phyloP scores from a whole-genome alignment of 257 asterid genomes.

The Petunia secreta region DNA sequence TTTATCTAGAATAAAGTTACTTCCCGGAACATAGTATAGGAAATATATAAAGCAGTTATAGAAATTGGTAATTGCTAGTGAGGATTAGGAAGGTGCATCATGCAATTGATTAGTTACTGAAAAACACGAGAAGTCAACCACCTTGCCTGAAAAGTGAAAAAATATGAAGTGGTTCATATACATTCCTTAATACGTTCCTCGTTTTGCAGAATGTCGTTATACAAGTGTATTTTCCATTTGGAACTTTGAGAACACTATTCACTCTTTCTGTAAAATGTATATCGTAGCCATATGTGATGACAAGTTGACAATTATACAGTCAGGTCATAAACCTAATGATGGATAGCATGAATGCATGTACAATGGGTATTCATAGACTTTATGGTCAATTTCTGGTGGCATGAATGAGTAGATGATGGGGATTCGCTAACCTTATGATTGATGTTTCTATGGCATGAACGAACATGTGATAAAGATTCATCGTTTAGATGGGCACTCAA shows the following conservation, averaged over 20 bases:
- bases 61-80: too few relatives aligned
- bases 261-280: background rate
- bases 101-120: too few relatives aligned
- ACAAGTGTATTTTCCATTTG: background rate
- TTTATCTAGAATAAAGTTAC: too few relatives aligned
- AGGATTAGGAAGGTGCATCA: too few relatives aligned
- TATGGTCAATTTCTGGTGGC: background rate
- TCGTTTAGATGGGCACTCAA: background rate
- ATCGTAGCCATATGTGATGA: background rate
- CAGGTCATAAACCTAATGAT: background rate
- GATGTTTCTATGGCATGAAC: background rate
- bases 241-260: background rate
- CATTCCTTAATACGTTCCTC: too few relatives aligned
- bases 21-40: too few relatives aligned
- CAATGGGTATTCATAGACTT: background rate
- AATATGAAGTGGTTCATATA: too few relatives aligned
- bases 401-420: background rate
- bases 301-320: background rate
- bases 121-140: too few relatives aligned
- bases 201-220: conserved; percentile 6
- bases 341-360: background rate
- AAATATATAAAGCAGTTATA: too few relatives aligned
- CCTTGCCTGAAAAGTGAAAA: too few relatives aligned
- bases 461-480: background rate
- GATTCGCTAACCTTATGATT: background rate